phyloP scores from a whole-genome alignment of 768 basidiomycete genomes.

The Vararia minispora region DNA sequence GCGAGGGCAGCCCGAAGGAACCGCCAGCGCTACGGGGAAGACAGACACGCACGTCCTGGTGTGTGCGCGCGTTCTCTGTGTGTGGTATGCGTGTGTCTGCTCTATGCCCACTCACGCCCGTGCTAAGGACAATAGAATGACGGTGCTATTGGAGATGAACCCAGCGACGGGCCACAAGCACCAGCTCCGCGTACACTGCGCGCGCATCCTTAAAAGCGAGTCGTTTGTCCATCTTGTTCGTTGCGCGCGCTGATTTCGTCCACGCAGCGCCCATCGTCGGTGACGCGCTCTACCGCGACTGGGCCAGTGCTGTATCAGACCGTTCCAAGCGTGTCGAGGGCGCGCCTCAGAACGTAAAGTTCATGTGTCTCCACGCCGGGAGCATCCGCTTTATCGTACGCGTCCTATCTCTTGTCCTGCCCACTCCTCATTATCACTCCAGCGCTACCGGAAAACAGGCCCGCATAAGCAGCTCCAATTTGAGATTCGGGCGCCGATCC shows the following conservation, averaged over 20 bases:
- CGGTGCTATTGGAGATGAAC: no score
- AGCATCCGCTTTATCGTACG: conserved; percentile 11
- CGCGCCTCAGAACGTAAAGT: not conserved
- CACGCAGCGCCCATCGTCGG: conserved; percentile 12
- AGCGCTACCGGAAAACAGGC: conserved; percentile 11
- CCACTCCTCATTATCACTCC: not conserved
- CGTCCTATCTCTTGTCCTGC: not conserved
- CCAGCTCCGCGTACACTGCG: conserved; percentile 13
- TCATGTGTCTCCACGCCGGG: conserved; percentile 13
- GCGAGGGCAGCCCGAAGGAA: no score
- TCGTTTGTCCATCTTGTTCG: not conserved
- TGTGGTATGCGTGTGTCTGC: no score
- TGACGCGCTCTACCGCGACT: conserved; percentile 9
- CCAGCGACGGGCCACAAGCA: conserved; percentile 14
- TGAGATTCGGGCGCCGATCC: conserved; percentile 11
- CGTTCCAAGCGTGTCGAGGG: no score
- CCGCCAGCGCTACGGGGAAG: no score
- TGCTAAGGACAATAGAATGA: no score
- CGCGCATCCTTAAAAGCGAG: conserved; percentile 6
- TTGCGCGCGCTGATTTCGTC: not conserved
- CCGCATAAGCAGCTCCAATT: conserved; percentile 10
- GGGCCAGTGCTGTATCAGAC: no score
- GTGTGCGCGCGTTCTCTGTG: no score
- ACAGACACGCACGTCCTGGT: no score
- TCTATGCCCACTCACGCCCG: no score